Conservation (phyloP, 2,329 filamentous ascomycete genomes). For the Epichloe elymi region DNA sequence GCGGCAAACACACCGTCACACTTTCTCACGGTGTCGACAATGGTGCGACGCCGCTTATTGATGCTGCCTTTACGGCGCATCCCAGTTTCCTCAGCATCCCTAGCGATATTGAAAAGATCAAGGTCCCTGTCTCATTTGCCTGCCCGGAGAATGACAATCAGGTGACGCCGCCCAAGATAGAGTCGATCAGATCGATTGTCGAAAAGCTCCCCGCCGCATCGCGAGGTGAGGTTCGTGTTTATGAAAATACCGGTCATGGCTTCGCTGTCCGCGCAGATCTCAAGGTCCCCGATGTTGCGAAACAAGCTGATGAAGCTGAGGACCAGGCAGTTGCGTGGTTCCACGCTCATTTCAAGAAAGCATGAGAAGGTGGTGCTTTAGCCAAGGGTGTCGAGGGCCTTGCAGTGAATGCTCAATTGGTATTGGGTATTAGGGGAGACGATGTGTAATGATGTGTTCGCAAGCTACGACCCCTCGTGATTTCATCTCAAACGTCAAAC, state of each 20-base stretch:
- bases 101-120: constrained; percentile 31
- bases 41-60: constrained; percentile 27
- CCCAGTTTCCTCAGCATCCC: constrained; percentile 35
- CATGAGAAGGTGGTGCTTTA: not conserved
- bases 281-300: constrained; percentile 11
- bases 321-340: constrained; percentile 23
- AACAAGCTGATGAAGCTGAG: constrained; percentile 18
- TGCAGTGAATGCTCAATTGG: too few species aligned
- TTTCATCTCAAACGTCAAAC: too few species aligned
- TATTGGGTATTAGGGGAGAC: too few species aligned
- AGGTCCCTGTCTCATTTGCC: constrained; percentile 31
- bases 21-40: constrained; percentile 27
- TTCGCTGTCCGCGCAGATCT: constrained; percentile 25
- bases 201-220: constrained; percentile 18
- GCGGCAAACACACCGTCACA: constrained; percentile 40
- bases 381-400: too few species aligned
- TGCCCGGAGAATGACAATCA: constrained; percentile 31
- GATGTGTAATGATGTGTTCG: too few species aligned
- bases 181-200: constrained; percentile 21
- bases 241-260: constrained; percentile 27
- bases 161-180: constrained; percentile 18
- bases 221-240: constrained; percentile 24
- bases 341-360: constrained; percentile 10
- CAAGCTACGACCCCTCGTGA: too few species aligned
- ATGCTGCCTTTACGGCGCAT: constrained; percentile 40